Base-by-base conservation (phyloP, 1,284 basidiomycete species). In the Cystobasidium slooffiae region DNA sequence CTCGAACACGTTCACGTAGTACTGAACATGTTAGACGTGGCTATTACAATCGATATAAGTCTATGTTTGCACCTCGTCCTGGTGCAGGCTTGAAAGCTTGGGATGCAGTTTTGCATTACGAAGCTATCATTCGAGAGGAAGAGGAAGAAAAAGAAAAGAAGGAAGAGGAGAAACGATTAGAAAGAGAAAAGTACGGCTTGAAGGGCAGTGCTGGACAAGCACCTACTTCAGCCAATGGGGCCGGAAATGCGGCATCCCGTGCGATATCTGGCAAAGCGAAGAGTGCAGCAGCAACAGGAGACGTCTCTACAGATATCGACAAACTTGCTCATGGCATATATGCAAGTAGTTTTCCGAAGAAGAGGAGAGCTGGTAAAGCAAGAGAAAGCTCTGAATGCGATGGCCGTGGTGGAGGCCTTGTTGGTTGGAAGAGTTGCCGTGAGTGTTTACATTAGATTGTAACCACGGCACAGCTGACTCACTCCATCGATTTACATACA, bases 391-490 rank as follows among this genome's bases (percentile, higher is more conserved):
- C 53, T 5, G 70, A 73, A 24, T 64, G 56, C n/a, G 70, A 73
- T 59, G 70, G 70, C 20, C 62, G 70, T 58, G 70, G 70, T 20
- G 70, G 70, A 5, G 70, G 70, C 20, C 44, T 73, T 10, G 37
- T 73, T 49, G 70, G 70, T 43, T 73, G 70, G 70, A 73, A 73
- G 14, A 73, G 70, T 52, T 73, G 70, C 37, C 70, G 69, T 72
- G 22, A 39, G 69, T 64, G 12, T 31, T 22, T 31, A n/a, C n/a
- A 24, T 18, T 16, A 20, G n/a, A 10, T 20, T 8, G 44, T 18
- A 8, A 18, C 8, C 10, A 22, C 46, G 16, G 3, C 12, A 3
- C 43, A 0, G 8, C 14, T 46, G 7, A 24, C 68, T 62, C 16
- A 70, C 31, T 31, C 31, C n/a, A n/a, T n/a, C 24, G 20, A 8